These are phyloP conservation scores for Paracoccidioides brasiliensis DNA, from an alignment of 2,329 filamentous ascomycete genomes.

Conservation along the genomic window DNA sequence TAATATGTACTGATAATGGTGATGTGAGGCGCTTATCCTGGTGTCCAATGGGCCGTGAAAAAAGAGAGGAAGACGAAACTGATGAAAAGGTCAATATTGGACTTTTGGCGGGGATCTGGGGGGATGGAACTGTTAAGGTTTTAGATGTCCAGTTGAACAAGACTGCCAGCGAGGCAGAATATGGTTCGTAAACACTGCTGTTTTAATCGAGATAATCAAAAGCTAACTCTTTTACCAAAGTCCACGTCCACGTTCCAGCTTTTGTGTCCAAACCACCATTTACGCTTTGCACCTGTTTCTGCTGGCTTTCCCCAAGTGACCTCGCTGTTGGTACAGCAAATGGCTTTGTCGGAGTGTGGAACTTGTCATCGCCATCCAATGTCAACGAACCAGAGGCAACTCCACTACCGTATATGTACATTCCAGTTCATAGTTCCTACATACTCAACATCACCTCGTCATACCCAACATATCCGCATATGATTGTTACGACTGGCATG, in stretches of 20 bases:
- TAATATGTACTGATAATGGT: conserved; percentile 46
- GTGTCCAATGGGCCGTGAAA: conserved; percentile 37
- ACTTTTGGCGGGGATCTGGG: conserved; percentile 44
- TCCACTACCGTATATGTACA: conserved; percentile 24
- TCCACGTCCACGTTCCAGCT: conserved; percentile 35
- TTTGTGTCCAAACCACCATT: conserved; percentile 39
- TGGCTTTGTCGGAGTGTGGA: conserved; percentile 45
- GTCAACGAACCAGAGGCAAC: conserved; percentile 6
- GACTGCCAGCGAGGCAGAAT: conserved; percentile 19
- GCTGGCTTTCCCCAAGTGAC: conserved; percentile 44
- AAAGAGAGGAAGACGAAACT: conserved; percentile 19
- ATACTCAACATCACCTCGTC: conserved; percentile 32
- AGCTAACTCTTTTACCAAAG: conserved; percentile 12
- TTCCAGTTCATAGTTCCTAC: conserved; percentile 26
- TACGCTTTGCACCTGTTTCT: conserved; percentile 42
- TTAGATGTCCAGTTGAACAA: conserved; percentile 35
- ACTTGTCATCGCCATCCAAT: conserved; percentile 18
- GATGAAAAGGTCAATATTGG: conserved; percentile 30
- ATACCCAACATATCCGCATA: conserved; percentile 41
- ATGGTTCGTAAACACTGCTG: conserved; percentile 6
- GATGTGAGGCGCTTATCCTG: conserved; percentile 42
- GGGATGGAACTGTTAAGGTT: conserved; percentile 44
- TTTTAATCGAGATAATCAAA: not conserved
- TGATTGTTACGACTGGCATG: conserved; percentile 40
- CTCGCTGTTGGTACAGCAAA: conserved; percentile 44